Percentiles rank a stretch among this genome's conserved stretches.
Conservation (phyloP, 257 asterid species). For the Scutellaria galericulata region DNA sequence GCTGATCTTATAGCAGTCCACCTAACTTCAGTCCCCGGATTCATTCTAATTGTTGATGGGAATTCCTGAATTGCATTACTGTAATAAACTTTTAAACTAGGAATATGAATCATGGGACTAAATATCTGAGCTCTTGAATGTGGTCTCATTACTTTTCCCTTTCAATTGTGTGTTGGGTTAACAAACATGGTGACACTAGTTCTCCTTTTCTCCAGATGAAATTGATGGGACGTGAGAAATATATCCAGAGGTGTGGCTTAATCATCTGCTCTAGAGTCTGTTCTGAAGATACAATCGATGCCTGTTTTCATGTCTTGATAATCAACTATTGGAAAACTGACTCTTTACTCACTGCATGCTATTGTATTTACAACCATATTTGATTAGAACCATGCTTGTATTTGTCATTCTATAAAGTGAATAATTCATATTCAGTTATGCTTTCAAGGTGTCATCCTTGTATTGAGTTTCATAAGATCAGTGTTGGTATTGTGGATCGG, state of each 20-base stretch:
- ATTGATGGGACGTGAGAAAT: conserved; percentile 86
- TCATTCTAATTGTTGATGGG: conserved; percentile 19
- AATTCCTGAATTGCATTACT: background rate
- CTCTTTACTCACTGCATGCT: conserved; percentile 12
- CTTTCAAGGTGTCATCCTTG: background rate
- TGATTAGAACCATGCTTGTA: conserved; percentile 11
- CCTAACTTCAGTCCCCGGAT: conserved; percentile 24
- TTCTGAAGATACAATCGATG: conserved; percentile 38
- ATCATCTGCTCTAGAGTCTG: conserved; percentile 60
- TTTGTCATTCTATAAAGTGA: background rate
- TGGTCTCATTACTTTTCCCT: conserved; percentile 33
- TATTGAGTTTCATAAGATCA: conserved; percentile 20
- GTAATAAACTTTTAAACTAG: conserved; percentile 25
- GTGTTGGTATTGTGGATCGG: background rate
- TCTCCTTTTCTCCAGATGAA: conserved; percentile 94
- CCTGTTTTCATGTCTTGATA: conserved; percentile 27
- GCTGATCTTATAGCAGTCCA: background rate
- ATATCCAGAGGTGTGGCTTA: conserved; percentile 63
- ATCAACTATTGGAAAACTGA: conserved; percentile 23
- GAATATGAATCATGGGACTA: background rate
- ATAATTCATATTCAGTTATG: background rate
- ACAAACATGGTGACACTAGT: conserved; percentile 61
- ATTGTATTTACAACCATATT: conserved; percentile 5
- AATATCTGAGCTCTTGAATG: conserved; percentile 29
- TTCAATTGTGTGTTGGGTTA: conserved; percentile 45